Base-by-base conservation (phyloP, 176 grass and related monocot genomes). In the Oryza rufipogon region DNA sequence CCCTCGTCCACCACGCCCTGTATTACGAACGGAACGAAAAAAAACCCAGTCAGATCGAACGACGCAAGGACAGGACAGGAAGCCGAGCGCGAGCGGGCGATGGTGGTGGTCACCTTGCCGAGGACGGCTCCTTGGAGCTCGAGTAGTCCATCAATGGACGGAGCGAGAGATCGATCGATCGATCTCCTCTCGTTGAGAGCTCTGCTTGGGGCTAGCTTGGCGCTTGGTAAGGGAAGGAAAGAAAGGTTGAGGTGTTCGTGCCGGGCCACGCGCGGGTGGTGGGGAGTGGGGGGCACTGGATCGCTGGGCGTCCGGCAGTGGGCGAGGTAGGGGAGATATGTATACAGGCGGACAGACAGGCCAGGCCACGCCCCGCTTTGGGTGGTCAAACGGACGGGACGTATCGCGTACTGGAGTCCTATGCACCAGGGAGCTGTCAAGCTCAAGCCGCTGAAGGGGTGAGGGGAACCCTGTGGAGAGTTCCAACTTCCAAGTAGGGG, bases 1-100 rank as follows among this genome's bases (percentile, higher is more conserved):
- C 89, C 89, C 82, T 44, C 36, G 91, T 86, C 96, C 96, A 99
- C 96, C 93, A 99, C 11, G 20, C 72, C 34, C 86, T 81, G 64
- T 76, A 52, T 32, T 32, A 32, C 17, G 11, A 46, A 46, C 49
- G 42, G 4, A 61, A 54, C 1, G 4, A 32, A 32, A 32, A 28
- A 63, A 63, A 63, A 14, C 51, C 5, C 75, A 15, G 14, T 56
- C 82, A 77, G 48, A 4, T 44, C 28, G 19, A 6, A 20, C 56
- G 16, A 12, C 56, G 10, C 22, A 13, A 25, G 20, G 38, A 49
- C 45, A 63, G 32, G 30, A 2, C 30, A 36, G 4, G 4, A 42
- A 44, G 42, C 42, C 41, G 64, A 58, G 28, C 51, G 77, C 51
- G 77, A 46, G 12, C 45, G 51, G 32, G 33, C 34, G 28, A 58